These are phyloP conservation scores for Aspergillus costaricaensis DNA, from an alignment of 2,329 filamentous ascomycete species.

Conservation along the genomic window DNA sequence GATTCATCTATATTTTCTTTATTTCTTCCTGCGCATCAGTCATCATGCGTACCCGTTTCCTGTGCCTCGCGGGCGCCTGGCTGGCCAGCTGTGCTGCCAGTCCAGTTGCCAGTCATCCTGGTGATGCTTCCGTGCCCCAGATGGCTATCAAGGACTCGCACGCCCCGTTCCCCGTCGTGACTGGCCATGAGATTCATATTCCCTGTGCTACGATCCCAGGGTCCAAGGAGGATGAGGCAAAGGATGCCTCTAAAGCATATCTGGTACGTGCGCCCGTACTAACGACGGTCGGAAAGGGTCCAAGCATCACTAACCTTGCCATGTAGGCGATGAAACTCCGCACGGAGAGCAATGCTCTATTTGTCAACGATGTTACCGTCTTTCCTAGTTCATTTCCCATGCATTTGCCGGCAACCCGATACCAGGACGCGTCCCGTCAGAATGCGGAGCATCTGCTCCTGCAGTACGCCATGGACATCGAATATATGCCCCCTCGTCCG, in stretches of 20 bases:
- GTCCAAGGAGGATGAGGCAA: background rate
- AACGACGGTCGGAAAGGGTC: background rate
- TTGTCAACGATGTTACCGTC: conserved; percentile 1
- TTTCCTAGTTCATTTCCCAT: conserved; percentile 1
- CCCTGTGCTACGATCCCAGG: background rate
- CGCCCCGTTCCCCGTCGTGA: background rate
- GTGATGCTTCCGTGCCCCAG: background rate
- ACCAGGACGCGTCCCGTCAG: background rate
- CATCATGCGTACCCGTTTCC: background rate
- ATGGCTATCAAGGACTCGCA: background rate
- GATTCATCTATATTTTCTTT: background rate
- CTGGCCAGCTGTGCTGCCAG: background rate
- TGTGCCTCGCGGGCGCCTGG: background rate
- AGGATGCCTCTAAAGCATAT: background rate
- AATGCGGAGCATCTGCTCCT: background rate
- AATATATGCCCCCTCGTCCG: background rate
- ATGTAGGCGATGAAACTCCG: conserved; percentile 1
- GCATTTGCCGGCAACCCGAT: background rate
- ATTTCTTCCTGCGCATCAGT: too few relatives aligned
- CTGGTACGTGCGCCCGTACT: background rate
- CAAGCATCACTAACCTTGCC: background rate
- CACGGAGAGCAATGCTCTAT: conserved; percentile 2
- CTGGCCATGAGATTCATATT: conserved; percentile 7
- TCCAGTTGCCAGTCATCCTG: background rate
- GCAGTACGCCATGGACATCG: conserved; percentile 3